Conservation (phyloP, 306 rosid species). For the Argentina anserina region DNA sequence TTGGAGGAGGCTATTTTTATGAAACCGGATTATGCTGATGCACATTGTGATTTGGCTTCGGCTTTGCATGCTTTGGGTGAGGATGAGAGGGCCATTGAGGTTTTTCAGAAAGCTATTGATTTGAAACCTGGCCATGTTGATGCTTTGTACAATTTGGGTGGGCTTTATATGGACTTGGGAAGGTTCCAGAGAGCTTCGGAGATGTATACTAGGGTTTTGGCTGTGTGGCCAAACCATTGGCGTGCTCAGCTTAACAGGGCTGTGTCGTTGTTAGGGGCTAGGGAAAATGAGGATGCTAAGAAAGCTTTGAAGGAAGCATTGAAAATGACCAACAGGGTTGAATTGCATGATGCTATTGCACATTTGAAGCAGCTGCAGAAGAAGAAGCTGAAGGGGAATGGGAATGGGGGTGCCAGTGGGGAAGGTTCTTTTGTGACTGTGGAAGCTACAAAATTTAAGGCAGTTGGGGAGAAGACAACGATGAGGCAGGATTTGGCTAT, state of each 20-base stretch:
- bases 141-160: slow-evolving; percentile 93
- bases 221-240: slow-evolving; percentile 98
- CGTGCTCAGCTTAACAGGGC: slow-evolving; percentile 98
- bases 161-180: slow-evolving; percentile 91
- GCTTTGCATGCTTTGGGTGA: slow-evolving; percentile 92
- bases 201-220: slow-evolving; percentile 92
- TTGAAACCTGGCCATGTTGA: slow-evolving; percentile 90
- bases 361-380: slow-evolving; percentile 96
- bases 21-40: slow-evolving; percentile 96
- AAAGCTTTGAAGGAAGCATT: slow-evolving; percentile 89
- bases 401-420: slow-evolving; percentile 55
- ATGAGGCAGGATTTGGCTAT: slow-evolving; percentile 57
- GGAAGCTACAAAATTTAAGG: slow-evolving; percentile 68
- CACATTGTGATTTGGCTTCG: slow-evolving; percentile 96
- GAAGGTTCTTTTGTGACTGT: slow-evolving; percentile 56
- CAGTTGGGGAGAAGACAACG: slow-evolving; percentile 69
- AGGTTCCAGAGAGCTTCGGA: slow-evolving; percentile 96
- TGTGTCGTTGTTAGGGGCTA: slow-evolving; percentile 89
- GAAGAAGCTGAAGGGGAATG: slow-evolving; percentile 70
- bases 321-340: slow-evolving; percentile 98
- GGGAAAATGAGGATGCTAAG: slow-evolving; percentile 87
- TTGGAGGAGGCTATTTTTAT: slow-evolving; percentile 90
- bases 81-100: slow-evolving; percentile 94
- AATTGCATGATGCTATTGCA: slow-evolving; percentile 88
- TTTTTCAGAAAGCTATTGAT: slow-evolving; percentile 96